These are phyloP conservation scores for Cercospora brassicicola DNA, from an alignment of 2,329 filamentous ascomycete genomes.

Conservation along the genomic window DNA sequence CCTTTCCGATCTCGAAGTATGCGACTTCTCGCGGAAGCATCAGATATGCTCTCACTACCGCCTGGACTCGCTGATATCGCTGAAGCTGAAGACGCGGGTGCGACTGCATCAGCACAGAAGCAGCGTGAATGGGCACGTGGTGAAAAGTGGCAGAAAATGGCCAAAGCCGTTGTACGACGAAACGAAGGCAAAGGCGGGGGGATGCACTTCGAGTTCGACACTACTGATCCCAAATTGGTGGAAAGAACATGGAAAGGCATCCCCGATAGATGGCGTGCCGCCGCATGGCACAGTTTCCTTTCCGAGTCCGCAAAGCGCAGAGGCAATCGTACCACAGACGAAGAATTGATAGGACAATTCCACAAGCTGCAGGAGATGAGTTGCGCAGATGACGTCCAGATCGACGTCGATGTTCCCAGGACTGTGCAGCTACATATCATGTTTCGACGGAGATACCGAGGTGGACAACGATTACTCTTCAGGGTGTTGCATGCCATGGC, in stretches of 20 bases:
- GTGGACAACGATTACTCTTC: slow-evolving; percentile 88
- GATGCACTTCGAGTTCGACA: slow-evolving; percentile 76
- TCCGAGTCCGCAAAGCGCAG: slow-evolving; percentile 69
- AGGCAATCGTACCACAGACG: slow-evolving; percentile 62
- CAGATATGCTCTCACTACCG: slow-evolving; percentile 65
- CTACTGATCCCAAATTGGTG: slow-evolving; percentile 73
- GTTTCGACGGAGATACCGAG: slow-evolving; percentile 88
- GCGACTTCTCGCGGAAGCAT: slow-evolving; percentile 59
- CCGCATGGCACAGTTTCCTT: slow-evolving; percentile 94
- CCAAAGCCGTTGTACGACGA: slow-evolving; percentile 44
- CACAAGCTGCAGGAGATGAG: slow-evolving; percentile 69
- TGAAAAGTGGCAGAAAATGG: slow-evolving; percentile 70
- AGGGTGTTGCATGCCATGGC: slow-evolving; percentile 88
- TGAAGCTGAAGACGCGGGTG: slow-evolving; percentile 50
- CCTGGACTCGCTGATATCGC: slow-evolving; percentile 51
- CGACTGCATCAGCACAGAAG: slow-evolving; percentile 51
- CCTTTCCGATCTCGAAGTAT: slow-evolving; percentile 55
- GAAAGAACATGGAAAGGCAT: slow-evolving; percentile 97
- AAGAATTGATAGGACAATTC: slow-evolving; percentile 69
- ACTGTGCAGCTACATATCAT: slow-evolving; percentile 96
- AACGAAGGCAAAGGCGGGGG: slow-evolving; percentile 52
- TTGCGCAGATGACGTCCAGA: slow-evolving; percentile 91
- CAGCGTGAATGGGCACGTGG: slow-evolving; percentile 62
- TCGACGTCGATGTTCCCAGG: slow-evolving; percentile 92
- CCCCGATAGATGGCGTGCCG: slow-evolving; percentile 88